Conservation (phyloP, 2,329 filamentous ascomycete genomes). For the Colletotrichum nymphaeae region DNA sequence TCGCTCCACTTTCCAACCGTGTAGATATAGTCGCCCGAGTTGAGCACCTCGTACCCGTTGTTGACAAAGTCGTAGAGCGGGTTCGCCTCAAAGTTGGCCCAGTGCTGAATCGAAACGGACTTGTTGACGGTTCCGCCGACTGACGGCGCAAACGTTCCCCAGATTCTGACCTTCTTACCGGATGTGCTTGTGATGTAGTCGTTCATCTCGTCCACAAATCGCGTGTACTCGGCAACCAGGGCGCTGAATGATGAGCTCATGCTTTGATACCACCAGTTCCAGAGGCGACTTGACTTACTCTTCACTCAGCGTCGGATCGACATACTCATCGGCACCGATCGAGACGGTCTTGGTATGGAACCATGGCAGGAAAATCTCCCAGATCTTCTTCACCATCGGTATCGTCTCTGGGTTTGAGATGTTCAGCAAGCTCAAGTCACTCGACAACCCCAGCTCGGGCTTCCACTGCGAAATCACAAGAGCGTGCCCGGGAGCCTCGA, state of each 20-base stretch:
- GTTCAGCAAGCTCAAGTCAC: conserved; percentile 59
- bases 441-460: conserved; percentile 61
- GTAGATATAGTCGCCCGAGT: conserved; percentile 41
- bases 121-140: conserved; percentile 26
- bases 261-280: fast-evolving
- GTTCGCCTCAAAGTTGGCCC: conserved; percentile 39
- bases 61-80: conserved; percentile 37
- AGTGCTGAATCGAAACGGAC: conserved; percentile 50
- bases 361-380: conserved; percentile 65
- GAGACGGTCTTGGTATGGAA: conserved; percentile 66
- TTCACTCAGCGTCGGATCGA: conserved; percentile 45
- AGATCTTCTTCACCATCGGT: conserved; percentile 62
- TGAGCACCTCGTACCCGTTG: conserved; percentile 40
- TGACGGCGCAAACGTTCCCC: conserved; percentile 55
- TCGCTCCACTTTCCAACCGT: conserved; percentile 40
- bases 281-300: conserved; percentile 35
- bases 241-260: not conserved
- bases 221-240: conserved; percentile 60
- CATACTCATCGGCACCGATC: conserved; percentile 67
- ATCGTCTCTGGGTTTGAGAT: conserved; percentile 60
- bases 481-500: conserved; percentile 69
- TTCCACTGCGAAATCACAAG: conserved; percentile 69
- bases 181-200: conserved; percentile 56
- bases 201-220: conserved; percentile 57
- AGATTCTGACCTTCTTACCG: conserved; percentile 49